Evolutionary conservation across 805 yeast species (phyloP).

Genomic region (Teunomyces kruisii): DNA sequence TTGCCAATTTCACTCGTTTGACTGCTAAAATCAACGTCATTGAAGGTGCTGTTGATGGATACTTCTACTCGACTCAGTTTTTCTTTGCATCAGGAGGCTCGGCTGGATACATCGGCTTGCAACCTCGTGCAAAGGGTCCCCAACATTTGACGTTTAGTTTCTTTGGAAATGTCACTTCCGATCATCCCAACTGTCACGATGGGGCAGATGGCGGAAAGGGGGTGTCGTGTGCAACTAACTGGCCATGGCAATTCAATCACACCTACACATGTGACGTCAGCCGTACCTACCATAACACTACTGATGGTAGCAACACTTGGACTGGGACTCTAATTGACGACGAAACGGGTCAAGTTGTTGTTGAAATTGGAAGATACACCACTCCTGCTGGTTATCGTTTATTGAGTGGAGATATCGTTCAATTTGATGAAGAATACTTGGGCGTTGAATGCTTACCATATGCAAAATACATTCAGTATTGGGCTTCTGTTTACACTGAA

Average conservation of each 20-base stretch:
- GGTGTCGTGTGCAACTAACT: slow-evolving; percentile 5
- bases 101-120: slow-evolving; percentile 5
- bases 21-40: background rate
- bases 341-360: background rate
- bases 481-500: background rate
- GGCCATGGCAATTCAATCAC: slow-evolving; percentile 5
- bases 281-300: background rate
- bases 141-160: slow-evolving; percentile 9
- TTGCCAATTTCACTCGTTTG: background rate
- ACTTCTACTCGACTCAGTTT: background rate
- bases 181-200: slow-evolving; percentile 5
- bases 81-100: background rate
- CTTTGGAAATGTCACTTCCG: slow-evolving; percentile 4
- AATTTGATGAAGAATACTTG: background rate
- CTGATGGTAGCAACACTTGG: background rate
- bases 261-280: slow-evolving; percentile 5
- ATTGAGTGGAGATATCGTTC: background rate
- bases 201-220: slow-evolving; percentile 10
- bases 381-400: background rate
- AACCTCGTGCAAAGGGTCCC: background rate
- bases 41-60: background rate
- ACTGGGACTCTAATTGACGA: background rate
- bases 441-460: background rate
- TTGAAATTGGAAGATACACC: background rate
- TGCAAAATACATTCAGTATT: background rate